Evolutionary conservation across 2,329 filamentous ascomycete species (phyloP).

Genomic region (Colletotrichum sp.): DNA sequence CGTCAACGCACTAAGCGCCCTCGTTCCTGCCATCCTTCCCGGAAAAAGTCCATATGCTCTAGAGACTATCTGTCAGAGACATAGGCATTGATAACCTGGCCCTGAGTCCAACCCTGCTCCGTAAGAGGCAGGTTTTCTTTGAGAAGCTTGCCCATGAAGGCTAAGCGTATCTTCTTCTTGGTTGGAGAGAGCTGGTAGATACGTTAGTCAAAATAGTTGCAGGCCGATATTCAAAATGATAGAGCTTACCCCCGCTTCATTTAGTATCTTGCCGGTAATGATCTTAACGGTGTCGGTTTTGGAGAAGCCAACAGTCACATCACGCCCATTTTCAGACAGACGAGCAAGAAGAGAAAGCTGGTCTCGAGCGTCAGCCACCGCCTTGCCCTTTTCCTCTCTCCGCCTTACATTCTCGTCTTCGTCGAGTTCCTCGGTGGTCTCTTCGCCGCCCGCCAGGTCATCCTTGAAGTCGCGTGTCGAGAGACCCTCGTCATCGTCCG

Average conservation of each 20-base stretch:
- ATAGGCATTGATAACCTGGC: conserved; percentile 78
- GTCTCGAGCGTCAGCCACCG: conserved; percentile 56
- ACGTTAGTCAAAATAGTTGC: neutral
- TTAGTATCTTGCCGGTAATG: conserved; percentile 66
- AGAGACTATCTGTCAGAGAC: conserved; percentile 57
- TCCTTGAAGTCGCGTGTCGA: conserved; percentile 29
- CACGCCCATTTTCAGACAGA: conserved; percentile 70
- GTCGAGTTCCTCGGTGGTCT: conserved; percentile 29
- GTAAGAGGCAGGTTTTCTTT: conserved; percentile 69
- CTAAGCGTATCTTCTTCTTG: conserved; percentile 69
- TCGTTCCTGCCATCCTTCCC: neutral
- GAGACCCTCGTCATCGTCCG: conserved; percentile 24
- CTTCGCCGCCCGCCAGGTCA: conserved; percentile 45
- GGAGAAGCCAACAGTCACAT: conserved; percentile 62
- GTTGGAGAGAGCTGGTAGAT: conserved; percentile 55
- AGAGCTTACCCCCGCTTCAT: conserved; percentile 65
- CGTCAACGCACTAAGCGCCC: neutral
- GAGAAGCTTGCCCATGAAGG: conserved; percentile 82
- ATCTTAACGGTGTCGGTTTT: conserved; percentile 69
- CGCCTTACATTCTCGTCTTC: conserved; percentile 41
- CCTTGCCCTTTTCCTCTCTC: conserved; percentile 66
- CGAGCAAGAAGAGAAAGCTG: conserved; percentile 64
- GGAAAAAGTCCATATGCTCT: neutral
- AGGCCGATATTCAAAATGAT: neutral
- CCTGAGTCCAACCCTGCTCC: conserved; percentile 77